Percentiles rank a stretch among this genome's conserved stretches.
Evolutionary conservation across 495 filamentous ascomycete species (phyloP).

Genomic region (Cercophora newfieldiana): DNA sequence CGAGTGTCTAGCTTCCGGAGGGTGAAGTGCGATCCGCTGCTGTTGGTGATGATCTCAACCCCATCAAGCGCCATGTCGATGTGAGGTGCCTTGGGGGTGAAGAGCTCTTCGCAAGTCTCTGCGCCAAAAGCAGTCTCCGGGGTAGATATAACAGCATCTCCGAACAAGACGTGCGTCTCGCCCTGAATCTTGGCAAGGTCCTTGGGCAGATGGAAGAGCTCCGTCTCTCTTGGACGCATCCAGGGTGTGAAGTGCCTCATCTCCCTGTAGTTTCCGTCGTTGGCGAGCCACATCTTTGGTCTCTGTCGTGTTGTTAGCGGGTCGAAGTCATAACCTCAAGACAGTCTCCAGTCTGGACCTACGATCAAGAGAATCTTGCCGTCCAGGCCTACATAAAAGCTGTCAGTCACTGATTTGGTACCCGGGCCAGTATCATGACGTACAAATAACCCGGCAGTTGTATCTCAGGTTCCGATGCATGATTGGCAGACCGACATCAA

Average conservation of each 20-base stretch:
- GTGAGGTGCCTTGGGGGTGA: conserved; percentile 62
- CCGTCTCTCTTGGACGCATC: conserved; percentile 51
- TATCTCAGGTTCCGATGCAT: conserved; percentile 67
- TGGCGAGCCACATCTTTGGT: conserved; percentile 82
- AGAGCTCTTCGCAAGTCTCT: conserved; percentile 82
- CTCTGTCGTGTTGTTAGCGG: conserved; percentile 34
- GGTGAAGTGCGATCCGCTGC: conserved; percentile 65
- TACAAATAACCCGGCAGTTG: conserved; percentile 70
- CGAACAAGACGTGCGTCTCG: conserved; percentile 63
- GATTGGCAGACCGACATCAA: conserved; percentile 74
- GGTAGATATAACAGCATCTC: conserved; percentile 74
- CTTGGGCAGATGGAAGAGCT: conserved; percentile 72
- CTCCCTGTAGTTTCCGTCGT: conserved; percentile 74
- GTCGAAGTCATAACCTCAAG: neutral
- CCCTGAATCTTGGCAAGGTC: conserved; percentile 63
- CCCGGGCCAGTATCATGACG: neutral
- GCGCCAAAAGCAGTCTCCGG: conserved; percentile 68
- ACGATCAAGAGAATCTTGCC: conserved; percentile 68
- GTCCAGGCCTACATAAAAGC: conserved; percentile 44
- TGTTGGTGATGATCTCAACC: conserved; percentile 75
- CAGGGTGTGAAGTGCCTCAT: conserved; percentile 62
- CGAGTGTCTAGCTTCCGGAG: conserved; percentile 75
- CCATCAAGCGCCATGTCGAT: conserved; percentile 52
- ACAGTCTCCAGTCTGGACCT: neutral
- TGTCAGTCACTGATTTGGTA: neutral